Percentiles rank a stretch among this genome's conserved stretches.
Evolutionary conservation across 257 asterid genomes (phyloP).

Genomic region (Plantago major): DNA sequence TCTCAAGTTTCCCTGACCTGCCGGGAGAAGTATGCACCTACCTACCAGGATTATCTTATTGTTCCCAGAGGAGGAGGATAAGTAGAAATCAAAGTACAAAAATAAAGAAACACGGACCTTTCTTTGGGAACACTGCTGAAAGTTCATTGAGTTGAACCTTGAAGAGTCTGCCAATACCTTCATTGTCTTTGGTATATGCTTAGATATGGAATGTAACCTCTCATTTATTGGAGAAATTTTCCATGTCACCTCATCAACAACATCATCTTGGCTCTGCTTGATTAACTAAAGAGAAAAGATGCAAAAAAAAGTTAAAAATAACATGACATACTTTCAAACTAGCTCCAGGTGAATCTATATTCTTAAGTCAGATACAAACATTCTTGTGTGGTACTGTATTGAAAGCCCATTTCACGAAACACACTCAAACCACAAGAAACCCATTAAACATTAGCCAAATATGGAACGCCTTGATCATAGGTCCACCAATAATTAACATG

Average conservation of each 20-base stretch:
- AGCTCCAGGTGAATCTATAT: not conserved
- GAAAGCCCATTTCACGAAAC: no score
- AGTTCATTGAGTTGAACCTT: conserved; percentile 62
- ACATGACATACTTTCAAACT: not conserved
- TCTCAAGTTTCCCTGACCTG: conserved; percentile 57
- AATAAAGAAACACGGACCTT: conserved; percentile 35
- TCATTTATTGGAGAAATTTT: conserved; percentile 88
- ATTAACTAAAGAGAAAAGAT: conserved; percentile 48
- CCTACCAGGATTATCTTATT: conserved; percentile 19
- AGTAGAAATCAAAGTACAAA: conserved; percentile 14
- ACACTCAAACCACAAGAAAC: no score
- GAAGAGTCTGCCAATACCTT: conserved; percentile 77
- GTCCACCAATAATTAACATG: no score
- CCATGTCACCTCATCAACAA: conserved; percentile 86
- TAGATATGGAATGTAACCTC: conserved; percentile 72
- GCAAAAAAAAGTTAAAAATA: conserved; percentile 15
- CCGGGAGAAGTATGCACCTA: conserved; percentile 52
- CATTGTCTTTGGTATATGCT: conserved; percentile 53
- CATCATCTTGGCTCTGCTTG: conserved; percentile 92
- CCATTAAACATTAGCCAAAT: no score
- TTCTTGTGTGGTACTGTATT: no score
- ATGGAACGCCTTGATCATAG: no score
- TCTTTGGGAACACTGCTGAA: conserved; percentile 60
- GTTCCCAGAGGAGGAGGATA: conserved; percentile 13
- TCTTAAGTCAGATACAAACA: no score